Evolutionary conservation across 2,329 filamentous ascomycete genomes (phyloP), one percentile per base, ranked within the genome.

Genomic region (Tolypocladium pustulatum): DNA sequence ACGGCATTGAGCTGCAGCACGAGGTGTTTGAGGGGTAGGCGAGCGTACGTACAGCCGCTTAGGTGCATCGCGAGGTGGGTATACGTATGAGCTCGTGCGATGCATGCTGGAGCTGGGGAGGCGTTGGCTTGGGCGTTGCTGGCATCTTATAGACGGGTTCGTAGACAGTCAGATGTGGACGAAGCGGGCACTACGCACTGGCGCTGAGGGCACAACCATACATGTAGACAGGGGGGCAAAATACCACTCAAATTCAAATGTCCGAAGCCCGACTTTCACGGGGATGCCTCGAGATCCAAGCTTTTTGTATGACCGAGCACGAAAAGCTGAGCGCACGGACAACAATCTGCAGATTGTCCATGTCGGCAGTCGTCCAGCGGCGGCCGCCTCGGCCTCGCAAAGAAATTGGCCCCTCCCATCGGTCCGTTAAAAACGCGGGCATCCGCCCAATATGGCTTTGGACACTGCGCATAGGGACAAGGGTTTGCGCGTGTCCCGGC

Each of bases 1-100:
- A 94, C 75, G 94, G 94, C 0, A 84, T 97, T 3, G 92, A 97
- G 72, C 74, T 97, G 64, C 89, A 96, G 69, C 90, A 95, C 71
- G 85, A 86, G 46, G 82, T 96, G 2, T 97, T 97, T 74, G 90
- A 95, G 59, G 92, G 93, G 4, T 96, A 66, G 67, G 9, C 30
- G 38, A 22, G 37, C 37, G 12, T 4, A n/a, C 27, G 1, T 27
- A 10, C 30, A 34, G 15, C 6, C 2, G n/a, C n/a, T n/a, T n/a
- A 6, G 17, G 1, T 22, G 30, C 49, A 34, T 52, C 13, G 43
- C 25, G 46, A 51, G 27, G 30, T 36, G 30, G 22, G 36, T 30
- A 20, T 34, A 52, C 49, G 27, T n/a, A 30, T n/a, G 46, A 51
- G 46, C 25, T 32, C 15, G 27, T 32, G 27, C 17, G 46, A 32